A percentile compares a stretch with the other conserved stretches of the same genome.
Conservation (phyloP, 140 eudicot species). For the Bidens hawaiensis region DNA sequence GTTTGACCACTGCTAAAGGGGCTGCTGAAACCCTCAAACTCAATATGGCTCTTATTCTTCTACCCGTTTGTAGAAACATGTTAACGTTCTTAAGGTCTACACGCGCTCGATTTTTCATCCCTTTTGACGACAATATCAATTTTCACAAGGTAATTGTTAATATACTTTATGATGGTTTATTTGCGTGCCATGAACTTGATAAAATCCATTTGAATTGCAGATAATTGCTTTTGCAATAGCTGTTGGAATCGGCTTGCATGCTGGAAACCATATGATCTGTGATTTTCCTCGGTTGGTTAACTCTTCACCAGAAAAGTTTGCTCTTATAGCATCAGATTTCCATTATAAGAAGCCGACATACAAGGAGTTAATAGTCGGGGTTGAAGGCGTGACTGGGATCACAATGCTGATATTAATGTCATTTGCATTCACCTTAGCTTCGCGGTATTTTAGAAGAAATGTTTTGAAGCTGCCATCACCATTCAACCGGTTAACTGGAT, state of each 20-base stretch:
- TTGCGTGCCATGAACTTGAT: slow-evolving; percentile 4
- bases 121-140: slow-evolving; percentile 87
- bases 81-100: slow-evolving; percentile 81
- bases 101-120: slow-evolving; percentile 64
- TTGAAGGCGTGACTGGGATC: slow-evolving; percentile 79
- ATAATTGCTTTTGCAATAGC: slow-evolving; percentile 82
- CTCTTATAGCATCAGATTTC: slow-evolving; percentile 72
- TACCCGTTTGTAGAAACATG: slow-evolving; percentile 87
- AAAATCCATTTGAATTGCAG: slow-evolving; percentile 37
- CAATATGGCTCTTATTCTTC: slow-evolving; percentile 93
- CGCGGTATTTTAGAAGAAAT: slow-evolving; percentile 58
- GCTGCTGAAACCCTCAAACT: slow-evolving; percentile 94
- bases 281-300: slow-evolving; percentile 81
- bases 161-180: not conserved
- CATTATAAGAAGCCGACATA: slow-evolving; percentile 58
- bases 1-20: slow-evolving; percentile 90
- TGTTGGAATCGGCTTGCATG: slow-evolving; percentile 63
- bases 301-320: slow-evolving; percentile 68
- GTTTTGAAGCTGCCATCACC: slow-evolving; percentile 80
- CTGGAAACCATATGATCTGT: slow-evolving; percentile 73
- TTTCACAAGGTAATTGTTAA: slow-evolving; percentile 70
- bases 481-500: slow-evolving; percentile 79
- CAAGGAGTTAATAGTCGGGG: slow-evolving; percentile 45
- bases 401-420: slow-evolving; percentile 68
- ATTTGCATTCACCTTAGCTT: slow-evolving; percentile 79